These are phyloP conservation scores for Seiridium cupressi DNA, from an alignment of 2,329 filamentous ascomycete species.

Conservation along the genomic window DNA sequence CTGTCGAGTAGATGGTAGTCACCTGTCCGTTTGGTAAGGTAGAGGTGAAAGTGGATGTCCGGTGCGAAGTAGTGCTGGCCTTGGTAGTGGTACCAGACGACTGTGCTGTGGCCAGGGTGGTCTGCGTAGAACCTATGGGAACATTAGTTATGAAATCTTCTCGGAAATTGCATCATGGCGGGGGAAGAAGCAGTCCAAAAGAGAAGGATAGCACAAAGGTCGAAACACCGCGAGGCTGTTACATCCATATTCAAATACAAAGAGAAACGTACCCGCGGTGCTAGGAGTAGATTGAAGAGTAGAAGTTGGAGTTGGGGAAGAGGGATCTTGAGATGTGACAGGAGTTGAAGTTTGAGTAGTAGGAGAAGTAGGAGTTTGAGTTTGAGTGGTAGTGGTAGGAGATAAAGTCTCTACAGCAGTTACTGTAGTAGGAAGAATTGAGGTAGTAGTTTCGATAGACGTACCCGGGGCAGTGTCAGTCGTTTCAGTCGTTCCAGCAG, in stretches of 20 bases:
- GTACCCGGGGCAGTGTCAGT: constrained; percentile 22
- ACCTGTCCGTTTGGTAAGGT: constrained; percentile 26
- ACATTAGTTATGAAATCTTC: not conserved
- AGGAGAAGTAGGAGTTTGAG: constrained; percentile 9
- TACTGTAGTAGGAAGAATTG: constrained; percentile 12
- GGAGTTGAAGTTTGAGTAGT: not conserved
- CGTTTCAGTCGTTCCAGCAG: constrained; percentile 20
- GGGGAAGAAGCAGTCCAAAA: not conserved
- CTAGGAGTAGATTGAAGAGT: constrained; percentile 8
- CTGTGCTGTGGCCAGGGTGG: constrained; percentile 8
- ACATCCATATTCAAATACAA: not conserved
- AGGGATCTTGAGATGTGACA: not conserved
- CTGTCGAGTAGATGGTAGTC: constrained; percentile 27
- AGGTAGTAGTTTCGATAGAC: constrained; percentile 19
- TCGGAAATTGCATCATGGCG: not conserved
- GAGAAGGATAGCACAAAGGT: not conserved
- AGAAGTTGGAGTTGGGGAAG: constrained; percentile 9
- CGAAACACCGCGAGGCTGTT: not conserved
- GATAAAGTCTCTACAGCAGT: constrained; percentile 15
- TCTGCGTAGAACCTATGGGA: not conserved
- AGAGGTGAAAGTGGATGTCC: constrained; percentile 25
- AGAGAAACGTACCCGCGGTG: constrained; percentile 9
- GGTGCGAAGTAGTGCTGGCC: constrained; percentile 6
- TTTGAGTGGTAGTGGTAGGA: constrained; percentile 9
- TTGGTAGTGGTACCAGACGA: constrained; percentile 6